Conservation (phyloP, 176 grass and related monocot species). For the Hyparrhenia diplandra region DNA sequence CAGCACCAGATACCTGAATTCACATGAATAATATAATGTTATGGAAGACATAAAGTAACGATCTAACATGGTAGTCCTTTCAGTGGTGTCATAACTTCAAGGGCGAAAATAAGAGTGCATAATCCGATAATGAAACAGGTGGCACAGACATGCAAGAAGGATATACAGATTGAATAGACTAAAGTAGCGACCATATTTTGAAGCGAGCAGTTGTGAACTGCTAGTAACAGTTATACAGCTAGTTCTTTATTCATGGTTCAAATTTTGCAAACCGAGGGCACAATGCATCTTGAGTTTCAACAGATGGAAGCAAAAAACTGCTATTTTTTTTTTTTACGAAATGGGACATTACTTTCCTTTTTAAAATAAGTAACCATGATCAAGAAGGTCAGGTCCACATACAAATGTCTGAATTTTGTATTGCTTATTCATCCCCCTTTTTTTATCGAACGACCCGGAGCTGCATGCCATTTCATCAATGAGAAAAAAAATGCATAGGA, state of each 20-base stretch:
- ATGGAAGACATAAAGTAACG: neutral
- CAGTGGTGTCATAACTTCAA: neutral
- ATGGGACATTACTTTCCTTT: too few species aligned
- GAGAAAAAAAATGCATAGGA: neutral
- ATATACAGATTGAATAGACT: neutral
- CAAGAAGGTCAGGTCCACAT: neutral
- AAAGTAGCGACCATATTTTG: neutral
- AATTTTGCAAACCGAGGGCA: neutral
- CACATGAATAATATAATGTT: neutral
- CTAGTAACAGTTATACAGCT: neutral
- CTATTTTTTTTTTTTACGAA: too few species aligned
- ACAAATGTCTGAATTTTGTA: neutral
- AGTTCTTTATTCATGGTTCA: neutral
- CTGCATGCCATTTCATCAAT: neutral
- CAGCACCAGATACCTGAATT: conserved; percentile 35
- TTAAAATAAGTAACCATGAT: neutral
- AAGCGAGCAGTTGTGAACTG: neutral
- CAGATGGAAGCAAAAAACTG: neutral
- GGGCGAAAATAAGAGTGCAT: neutral
- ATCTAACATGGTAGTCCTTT: neutral
- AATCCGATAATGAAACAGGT: neutral
- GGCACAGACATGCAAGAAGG: neutral
- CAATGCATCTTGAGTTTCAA: neutral
- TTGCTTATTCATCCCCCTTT: neutral
- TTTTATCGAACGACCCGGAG: neutral